Evolutionary conservation across 371 early-diverging fungal species (phyloP).

Genomic region (Mortierella sp.): DNA sequence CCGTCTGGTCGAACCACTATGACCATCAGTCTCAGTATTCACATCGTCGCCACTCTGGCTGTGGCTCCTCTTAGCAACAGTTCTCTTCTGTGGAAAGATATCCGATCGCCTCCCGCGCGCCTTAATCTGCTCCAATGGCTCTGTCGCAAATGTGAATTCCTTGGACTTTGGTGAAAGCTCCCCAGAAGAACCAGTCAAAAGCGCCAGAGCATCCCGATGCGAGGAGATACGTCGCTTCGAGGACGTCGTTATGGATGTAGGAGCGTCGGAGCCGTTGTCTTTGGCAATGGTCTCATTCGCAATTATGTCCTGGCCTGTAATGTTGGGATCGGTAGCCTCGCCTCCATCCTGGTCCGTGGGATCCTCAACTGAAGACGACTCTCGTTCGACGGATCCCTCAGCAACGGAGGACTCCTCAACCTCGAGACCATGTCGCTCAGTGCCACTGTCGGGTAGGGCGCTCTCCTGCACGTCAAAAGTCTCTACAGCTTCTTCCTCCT

Average conservation of each 20-base stretch:
- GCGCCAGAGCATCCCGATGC: slow-evolving; percentile 21
- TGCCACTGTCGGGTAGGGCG: neutral
- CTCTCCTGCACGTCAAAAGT: slow-evolving; percentile 3
- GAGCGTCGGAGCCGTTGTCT: neutral
- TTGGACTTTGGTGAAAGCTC: slow-evolving; percentile 18
- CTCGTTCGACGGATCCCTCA: neutral
- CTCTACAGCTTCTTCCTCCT: slow-evolving; percentile 7
- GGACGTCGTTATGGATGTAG: neutral
- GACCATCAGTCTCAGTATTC: neutral
- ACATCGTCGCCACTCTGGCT: slow-evolving; percentile 6
- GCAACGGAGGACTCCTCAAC: neutral
- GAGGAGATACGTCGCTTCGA: slow-evolving; percentile 15
- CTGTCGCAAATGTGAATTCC: slow-evolving; percentile 9
- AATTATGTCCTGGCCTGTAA: neutral
- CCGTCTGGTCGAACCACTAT: neutral
- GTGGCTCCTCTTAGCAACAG: slow-evolving; percentile 4
- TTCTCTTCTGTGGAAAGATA: slow-evolving; percentile 28
- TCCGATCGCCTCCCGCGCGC: slow-evolving; percentile 24
- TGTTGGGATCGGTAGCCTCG: neutral
- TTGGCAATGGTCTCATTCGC: neutral
- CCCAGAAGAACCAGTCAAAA: slow-evolving; percentile 12
- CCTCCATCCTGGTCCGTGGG: no score
- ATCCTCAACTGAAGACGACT: no score
- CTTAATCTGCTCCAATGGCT: slow-evolving; percentile 8
- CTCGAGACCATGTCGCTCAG: neutral